These are phyloP conservation scores for Vaccinium macrocarpon DNA, from an alignment of 148 eudicot genomes.

Conservation along the genomic window DNA sequence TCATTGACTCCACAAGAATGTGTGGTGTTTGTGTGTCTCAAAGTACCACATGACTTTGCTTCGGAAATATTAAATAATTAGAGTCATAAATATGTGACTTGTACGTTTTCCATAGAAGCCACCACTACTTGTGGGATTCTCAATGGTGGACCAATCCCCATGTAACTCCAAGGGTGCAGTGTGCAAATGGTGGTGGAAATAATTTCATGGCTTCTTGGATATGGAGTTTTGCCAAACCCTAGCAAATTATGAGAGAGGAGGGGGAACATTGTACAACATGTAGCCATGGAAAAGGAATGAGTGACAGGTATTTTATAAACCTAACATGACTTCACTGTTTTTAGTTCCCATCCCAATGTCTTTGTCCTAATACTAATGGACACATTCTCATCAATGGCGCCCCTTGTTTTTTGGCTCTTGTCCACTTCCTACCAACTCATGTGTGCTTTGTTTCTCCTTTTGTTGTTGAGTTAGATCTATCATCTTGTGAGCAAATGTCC, in stretches of 20 bases:
- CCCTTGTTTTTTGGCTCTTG: background rate
- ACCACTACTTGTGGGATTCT: conserved; percentile 12
- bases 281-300: background rate
- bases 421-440: background rate
- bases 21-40: too few species aligned
- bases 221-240: conserved; percentile 22
- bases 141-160: conserved; percentile 16
- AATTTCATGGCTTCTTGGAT: conserved; percentile 21
- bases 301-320: background rate
- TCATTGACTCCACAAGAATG: too few species aligned
- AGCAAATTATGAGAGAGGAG: background rate
- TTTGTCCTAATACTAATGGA: conserved; percentile 4
- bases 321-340: background rate
- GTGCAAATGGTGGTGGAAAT: conserved; percentile 1
- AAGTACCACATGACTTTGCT: too few species aligned
- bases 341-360: background rate
- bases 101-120: background rate
- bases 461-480: background rate
- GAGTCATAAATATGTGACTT: too few species aligned
- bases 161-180: conserved; percentile 17
- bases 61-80: too few species aligned
- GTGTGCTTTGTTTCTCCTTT: background rate
- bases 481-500: background rate
- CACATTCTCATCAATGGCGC: background rate
- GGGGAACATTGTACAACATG: background rate